Percentiles rank a stretch among this genome's conserved stretches.
phyloP scores from a whole-genome alignment of 192 early-diverging fungal species.

The Entrophospora sp. region DNA sequence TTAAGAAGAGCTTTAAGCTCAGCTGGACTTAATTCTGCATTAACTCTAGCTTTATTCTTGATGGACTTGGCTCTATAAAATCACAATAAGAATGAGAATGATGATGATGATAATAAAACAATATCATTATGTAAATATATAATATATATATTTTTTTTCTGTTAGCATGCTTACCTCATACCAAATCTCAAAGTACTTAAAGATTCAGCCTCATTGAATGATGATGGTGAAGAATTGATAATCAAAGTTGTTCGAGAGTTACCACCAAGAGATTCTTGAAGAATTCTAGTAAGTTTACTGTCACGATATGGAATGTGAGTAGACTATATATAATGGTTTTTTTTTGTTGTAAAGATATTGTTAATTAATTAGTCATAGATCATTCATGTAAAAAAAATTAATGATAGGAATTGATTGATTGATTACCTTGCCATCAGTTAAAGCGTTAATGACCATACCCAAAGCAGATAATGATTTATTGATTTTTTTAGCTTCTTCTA shows the following conservation, averaged over 20 bases:
- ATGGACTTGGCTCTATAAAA: constrained; percentile 84
- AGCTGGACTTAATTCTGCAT: constrained; percentile 86
- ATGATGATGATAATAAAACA: too few relatives aligned
- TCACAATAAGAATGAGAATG: too few relatives aligned
- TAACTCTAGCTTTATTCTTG: constrained; percentile 99
- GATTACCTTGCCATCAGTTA: constrained; percentile 93
- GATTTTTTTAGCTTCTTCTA: constrained; percentile 99
- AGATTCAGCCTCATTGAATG: constrained; percentile 95
- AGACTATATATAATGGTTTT: too few relatives aligned
- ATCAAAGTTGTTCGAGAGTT: constrained; percentile 99
- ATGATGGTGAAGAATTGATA: constrained; percentile 96
- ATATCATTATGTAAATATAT: too few relatives aligned
- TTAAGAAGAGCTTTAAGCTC: constrained; percentile 95
- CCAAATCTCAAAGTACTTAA: constrained; percentile 92
- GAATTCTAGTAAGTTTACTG: constrained; percentile 96
- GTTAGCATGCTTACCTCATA: constrained; percentile 47
- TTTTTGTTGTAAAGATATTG: too few relatives aligned
- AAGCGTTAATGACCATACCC: constrained; percentile 98
- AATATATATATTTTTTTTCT: not conserved
- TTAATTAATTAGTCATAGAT: too few relatives aligned
- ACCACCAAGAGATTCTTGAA: constrained; percentile 99
- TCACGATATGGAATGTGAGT: constrained; percentile 98
- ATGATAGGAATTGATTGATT: not conserved
- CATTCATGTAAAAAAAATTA: not conserved
- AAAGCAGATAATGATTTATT: constrained; percentile 96